These are phyloP conservation scores for Salix udensis DNA, from an alignment of 345 rosid species.

Conservation along the genomic window DNA sequence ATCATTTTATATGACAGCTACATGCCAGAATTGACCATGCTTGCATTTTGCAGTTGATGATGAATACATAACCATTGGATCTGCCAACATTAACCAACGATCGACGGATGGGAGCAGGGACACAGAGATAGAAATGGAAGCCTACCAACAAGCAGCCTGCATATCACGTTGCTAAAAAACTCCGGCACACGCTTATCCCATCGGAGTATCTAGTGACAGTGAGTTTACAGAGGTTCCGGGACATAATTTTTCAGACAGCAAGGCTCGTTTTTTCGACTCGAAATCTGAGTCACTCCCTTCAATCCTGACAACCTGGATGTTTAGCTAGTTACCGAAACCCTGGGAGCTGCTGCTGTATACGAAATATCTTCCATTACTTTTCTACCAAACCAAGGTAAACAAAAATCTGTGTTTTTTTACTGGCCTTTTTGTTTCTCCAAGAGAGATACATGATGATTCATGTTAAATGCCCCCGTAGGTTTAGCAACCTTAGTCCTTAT, in stretches of 20 bases:
- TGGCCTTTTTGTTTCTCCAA: neutral
- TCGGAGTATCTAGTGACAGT: no score
- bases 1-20: neutral
- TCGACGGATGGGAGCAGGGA: slow-evolving; percentile 53
- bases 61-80: slow-evolving; percentile 46
- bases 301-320: no score
- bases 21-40: neutral
- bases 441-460: neutral
- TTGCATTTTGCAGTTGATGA: slow-evolving; percentile 37
- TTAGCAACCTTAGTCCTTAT: neutral
- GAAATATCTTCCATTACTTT: no score
- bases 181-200: no score
- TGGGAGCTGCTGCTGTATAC: no score
- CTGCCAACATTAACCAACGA: slow-evolving; percentile 53
- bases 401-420: no score
- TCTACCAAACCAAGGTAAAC: no score
- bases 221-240: no score
- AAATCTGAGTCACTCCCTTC: no score
- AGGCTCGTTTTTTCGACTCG: no score
- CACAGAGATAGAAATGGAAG: slow-evolving; percentile 54
- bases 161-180: slow-evolving; percentile 30
- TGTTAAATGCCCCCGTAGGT: neutral
- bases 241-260: no score
- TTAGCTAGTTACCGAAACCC: no score
- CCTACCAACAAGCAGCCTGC: slow-evolving; percentile 3